Conservation (phyloP, 2,329 filamentous ascomycete species). For the Raffaelea ambrosiae region DNA sequence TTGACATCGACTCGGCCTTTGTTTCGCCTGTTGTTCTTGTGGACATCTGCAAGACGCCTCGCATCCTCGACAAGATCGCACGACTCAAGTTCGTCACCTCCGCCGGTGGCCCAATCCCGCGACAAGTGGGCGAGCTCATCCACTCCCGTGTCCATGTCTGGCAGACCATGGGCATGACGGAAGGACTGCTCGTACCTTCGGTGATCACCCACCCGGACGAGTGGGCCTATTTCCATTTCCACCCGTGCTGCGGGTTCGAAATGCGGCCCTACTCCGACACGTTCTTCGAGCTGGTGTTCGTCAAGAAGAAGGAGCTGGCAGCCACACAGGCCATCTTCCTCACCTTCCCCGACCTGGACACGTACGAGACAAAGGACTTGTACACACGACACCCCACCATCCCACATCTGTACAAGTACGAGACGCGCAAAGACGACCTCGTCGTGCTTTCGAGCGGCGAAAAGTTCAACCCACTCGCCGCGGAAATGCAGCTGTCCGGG, state of each 20-base stretch:
- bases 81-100: not conserved
- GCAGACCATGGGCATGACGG: not conserved
- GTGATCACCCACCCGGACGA: not conserved
- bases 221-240: not conserved
- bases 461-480: conserved; percentile 35
- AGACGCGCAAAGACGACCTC: conserved; percentile 32
- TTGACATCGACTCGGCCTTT: conserved; percentile 31
- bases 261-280: not conserved
- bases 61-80: not conserved
- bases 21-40: not conserved
- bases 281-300: conserved; percentile 28
- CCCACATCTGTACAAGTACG: conserved; percentile 25
- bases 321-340: conserved; percentile 28
- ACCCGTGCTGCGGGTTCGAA: not conserved
- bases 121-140: not conserved
- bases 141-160: not conserved
- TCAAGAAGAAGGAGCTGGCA: conserved; percentile 25
- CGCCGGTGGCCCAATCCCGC: not conserved
- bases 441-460: conserved; percentile 42
- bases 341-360: conserved; percentile 28
- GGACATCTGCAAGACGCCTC: not conserved
- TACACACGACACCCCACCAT: conserved; percentile 29
- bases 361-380: conserved; percentile 36
- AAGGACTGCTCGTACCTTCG: not conserved
- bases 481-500: not conserved